Base-by-base conservation (phyloP, 768 basidiomycete genomes). In the Mycena indigotica region DNA sequence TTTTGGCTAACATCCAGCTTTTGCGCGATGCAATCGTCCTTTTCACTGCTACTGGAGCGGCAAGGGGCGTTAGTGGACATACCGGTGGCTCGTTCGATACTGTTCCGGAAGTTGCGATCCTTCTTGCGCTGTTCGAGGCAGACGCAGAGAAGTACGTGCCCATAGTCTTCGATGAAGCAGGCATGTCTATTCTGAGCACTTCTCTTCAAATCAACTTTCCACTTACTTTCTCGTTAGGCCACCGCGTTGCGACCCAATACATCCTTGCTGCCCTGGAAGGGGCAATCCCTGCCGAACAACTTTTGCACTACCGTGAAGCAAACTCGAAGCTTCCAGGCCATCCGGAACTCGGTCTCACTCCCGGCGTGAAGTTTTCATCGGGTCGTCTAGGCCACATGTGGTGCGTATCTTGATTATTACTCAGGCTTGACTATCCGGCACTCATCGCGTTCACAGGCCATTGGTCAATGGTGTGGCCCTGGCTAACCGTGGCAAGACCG, bases 351-450 rank as follows among this genome's bases (percentile, higher is more conserved):
- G 93, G 93, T 23, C 78, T 94, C 57, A 94, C 93, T 0, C 93
- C 93, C n/a, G 93, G 93, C 26, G 84, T 95, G 73, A 92, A 93
- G 73, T 95, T 95, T 75, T 93, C 92, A 2, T 94, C 92, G 1
- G 93, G 93, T n/a, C 88, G 93, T 68, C 82, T 95, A 19, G 93
- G 93, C 1, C 93, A 95, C 72, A 85, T 93, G 82, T 95, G 92
- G 92, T 80, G 61, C 50, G 77, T 68, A 44, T 56, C 40, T 2
- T 35, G n/a, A n/a, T n/a, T n/a, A n/a, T n/a, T n/a, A n/a, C n/a
- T n/a, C n/a, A n/a, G n/a, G n/a, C 21, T 38, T 44, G 17, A 32
- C 25, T 35, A 5, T 32, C 39, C 2, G 23, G 26, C n/a, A 15
- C 23, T 48, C 46, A 23, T 26, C 53, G 50, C 21, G 15, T 52